Evolutionary conservation across 306 rosid genomes (phyloP).

Genomic region (Astragalus glycyphyllos): DNA sequence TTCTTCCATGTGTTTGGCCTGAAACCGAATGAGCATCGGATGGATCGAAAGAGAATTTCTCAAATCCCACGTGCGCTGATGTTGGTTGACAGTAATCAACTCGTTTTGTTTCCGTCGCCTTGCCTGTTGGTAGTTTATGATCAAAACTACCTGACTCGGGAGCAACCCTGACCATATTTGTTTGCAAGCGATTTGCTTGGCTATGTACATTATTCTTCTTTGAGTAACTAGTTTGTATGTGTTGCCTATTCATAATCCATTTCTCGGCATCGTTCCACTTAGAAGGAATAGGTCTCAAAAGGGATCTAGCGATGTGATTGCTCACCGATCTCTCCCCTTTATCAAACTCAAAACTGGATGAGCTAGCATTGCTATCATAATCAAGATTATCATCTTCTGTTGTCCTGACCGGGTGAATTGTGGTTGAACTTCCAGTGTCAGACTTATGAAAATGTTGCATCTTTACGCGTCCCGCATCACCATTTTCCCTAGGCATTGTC

Average conservation of each 20-base stretch:
- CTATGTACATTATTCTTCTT: slow-evolving; percentile 62
- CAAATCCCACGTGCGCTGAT: slow-evolving; percentile 59
- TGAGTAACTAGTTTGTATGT: slow-evolving; percentile 46
- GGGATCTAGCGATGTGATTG: slow-evolving; percentile 60
- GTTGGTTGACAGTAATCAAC: slow-evolving; percentile 79
- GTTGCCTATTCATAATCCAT: slow-evolving; percentile 88
- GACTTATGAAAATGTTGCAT: slow-evolving; percentile 57
- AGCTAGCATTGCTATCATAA: slow-evolving; percentile 96
- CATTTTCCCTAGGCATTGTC: slow-evolving; percentile 54
- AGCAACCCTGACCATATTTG: slow-evolving; percentile 74
- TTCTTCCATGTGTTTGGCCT: slow-evolving; percentile 58
- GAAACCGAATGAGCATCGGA: slow-evolving; percentile 49
- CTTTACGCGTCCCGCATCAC: slow-evolving; percentile 45
- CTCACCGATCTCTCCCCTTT: slow-evolving; percentile 77
- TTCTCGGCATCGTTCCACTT: slow-evolving; percentile 99
- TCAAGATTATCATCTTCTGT: slow-evolving; percentile 86
- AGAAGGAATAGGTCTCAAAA: slow-evolving; percentile 80
- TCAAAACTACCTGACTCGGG: slow-evolving; percentile 73
- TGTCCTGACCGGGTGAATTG: slow-evolving; percentile 63
- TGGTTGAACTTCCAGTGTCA: slow-evolving; percentile 66
- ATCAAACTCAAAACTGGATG: slow-evolving; percentile 96
- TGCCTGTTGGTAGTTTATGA: slow-evolving; percentile 51
- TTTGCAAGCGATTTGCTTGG: slow-evolving; percentile 65
- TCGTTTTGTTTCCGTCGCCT: slow-evolving; percentile 66
- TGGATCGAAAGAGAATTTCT: slow-evolving; percentile 77